Evolutionary conservation across 345 rosid genomes (phyloP).

Genomic region (Syzygium grande): DNA sequence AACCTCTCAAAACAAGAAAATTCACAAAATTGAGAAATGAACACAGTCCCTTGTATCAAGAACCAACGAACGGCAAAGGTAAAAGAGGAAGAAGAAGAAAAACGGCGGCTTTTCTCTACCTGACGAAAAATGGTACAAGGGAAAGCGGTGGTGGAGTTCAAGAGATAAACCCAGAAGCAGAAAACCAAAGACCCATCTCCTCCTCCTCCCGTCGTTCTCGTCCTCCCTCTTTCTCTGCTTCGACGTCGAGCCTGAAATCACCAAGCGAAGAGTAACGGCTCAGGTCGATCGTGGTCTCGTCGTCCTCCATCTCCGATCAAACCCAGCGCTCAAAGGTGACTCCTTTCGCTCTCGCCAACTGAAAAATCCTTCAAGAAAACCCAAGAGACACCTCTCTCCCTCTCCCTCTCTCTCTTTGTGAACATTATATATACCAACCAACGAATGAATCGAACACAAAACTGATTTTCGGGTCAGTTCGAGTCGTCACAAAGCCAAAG

Average conservation of each 20-base stretch:
- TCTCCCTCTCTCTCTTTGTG: background rate
- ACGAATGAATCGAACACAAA: background rate
- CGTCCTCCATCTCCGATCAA: background rate
- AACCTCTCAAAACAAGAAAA: background rate
- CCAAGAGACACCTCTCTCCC: background rate
- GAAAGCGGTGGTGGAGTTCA: slow-evolving; percentile 34
- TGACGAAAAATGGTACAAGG: slow-evolving; percentile 47
- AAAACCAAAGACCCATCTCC: slow-evolving; percentile 24
- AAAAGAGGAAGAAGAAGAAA: background rate
- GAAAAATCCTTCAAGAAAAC: background rate
- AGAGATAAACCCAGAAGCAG: slow-evolving; percentile 66
- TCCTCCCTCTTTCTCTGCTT: slow-evolving; percentile 4
- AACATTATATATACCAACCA: background rate
- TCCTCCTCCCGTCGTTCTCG: slow-evolving; percentile 4
- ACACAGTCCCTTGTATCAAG: background rate
- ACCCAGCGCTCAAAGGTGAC: background rate
- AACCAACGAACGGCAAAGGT: background rate
- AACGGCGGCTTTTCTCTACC: slow-evolving; percentile 15
- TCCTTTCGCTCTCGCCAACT: background rate
- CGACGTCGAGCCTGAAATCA: slow-evolving; percentile 35
- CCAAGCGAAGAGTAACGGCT: slow-evolving; percentile 37
- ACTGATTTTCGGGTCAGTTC: background rate
- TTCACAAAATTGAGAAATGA: background rate
- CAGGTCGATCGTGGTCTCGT: slow-evolving; percentile 2
- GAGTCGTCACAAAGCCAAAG: background rate